Percentiles rank a stretch among this genome's conserved stretches.
Evolutionary conservation across 345 rosid species (phyloP).

Genomic region (Cardamine occulta): DNA sequence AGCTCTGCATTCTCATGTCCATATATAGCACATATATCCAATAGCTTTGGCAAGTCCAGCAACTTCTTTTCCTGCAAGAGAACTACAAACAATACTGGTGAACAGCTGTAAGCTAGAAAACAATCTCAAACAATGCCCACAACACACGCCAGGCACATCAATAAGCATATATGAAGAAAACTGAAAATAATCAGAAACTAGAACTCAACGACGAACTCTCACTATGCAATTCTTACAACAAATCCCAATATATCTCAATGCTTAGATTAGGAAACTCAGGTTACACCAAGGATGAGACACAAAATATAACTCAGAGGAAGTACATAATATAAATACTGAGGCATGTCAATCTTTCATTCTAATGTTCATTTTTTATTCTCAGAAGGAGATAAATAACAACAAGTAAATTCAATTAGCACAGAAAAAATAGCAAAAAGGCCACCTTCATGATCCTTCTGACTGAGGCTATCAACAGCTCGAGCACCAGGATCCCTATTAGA

Average conservation of each 20-base stretch:
- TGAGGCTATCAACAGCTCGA: conserved; percentile 65
- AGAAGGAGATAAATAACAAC: conserved; percentile 4
- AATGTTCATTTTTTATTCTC: neutral
- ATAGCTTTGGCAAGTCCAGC: conserved; percentile 89
- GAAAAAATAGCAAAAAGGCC: conserved; percentile 30
- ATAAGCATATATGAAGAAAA: neutral
- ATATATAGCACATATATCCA: conserved; percentile 89
- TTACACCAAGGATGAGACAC: neutral
- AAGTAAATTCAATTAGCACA: conserved; percentile 6
- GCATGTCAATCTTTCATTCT: conserved; percentile 7
- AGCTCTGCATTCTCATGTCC: conserved; percentile 92
- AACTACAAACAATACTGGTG: conserved; percentile 60
- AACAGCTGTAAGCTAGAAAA: conserved; percentile 45
- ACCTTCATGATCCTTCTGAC: conserved; percentile 82
- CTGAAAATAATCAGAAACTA: neutral
- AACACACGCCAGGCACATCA: neutral
- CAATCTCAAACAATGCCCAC: conserved; percentile 4
- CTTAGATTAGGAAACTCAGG: neutral
- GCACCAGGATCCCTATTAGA: conserved; percentile 91
- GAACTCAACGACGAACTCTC: conserved; percentile 3
- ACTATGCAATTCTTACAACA: neutral
- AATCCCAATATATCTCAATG: neutral
- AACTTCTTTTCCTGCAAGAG: conserved; percentile 90
- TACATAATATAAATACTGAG: conserved; percentile 2
- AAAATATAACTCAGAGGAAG: neutral